Conservation (phyloP, 805 yeast genomes). For the Suhomyces sp. region DNA sequence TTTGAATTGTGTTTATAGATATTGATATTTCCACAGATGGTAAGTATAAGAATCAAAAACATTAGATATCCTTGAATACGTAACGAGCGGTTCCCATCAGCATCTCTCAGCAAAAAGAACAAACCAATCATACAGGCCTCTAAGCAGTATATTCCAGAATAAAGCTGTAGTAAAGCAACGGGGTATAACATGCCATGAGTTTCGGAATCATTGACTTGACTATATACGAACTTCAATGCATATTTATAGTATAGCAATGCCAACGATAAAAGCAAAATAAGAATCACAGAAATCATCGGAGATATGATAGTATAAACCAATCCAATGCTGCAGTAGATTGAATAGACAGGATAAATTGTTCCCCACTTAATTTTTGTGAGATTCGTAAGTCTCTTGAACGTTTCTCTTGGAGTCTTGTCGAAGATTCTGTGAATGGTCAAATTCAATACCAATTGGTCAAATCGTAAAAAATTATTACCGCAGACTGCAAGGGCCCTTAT, state of each 20-base stretch:
- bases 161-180: constrained; percentile 69
- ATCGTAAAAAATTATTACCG: constrained; percentile 67
- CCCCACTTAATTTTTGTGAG: constrained; percentile 70
- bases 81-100: constrained; percentile 42
- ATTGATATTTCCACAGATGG: constrained; percentile 56
- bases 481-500: constrained; percentile 73
- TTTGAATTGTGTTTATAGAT: constrained; percentile 42
- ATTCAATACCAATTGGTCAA: constrained; percentile 47
- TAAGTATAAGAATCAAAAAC: constrained; percentile 48
- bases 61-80: constrained; percentile 51
- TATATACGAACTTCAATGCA: constrained; percentile 57
- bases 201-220: constrained; percentile 52
- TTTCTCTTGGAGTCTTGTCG: constrained; percentile 63
- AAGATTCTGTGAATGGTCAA: constrained; percentile 30
- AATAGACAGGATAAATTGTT: constrained; percentile 67
- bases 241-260: constrained; percentile 69
- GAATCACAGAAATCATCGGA: constrained; percentile 67
- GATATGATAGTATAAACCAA: constrained; percentile 75
- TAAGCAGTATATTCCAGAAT: constrained; percentile 77
- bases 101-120: constrained; percentile 58
- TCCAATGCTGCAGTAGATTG: constrained; percentile 76
- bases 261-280: constrained; percentile 52
- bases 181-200: constrained; percentile 72
- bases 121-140: constrained; percentile 78
- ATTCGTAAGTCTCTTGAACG: constrained; percentile 41